phyloP scores from a whole-genome alignment of 306 rosid species.

The Dalbergia cochinchinensis region DNA sequence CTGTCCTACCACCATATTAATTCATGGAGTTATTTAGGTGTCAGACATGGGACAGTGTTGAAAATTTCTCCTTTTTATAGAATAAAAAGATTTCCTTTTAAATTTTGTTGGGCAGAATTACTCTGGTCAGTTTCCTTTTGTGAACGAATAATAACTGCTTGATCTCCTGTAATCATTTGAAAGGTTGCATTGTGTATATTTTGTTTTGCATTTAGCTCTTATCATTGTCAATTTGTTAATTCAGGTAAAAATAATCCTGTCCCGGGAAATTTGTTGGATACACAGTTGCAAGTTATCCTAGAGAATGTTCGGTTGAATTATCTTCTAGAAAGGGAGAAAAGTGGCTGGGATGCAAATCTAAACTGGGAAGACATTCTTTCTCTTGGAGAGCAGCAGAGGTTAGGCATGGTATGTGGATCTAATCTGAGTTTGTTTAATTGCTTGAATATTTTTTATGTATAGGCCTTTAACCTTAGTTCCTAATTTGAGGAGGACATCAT shows the following conservation, averaged over 20 bases:
- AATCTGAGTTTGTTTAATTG: slow-evolving; percentile 34
- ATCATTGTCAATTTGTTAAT: slow-evolving; percentile 42
- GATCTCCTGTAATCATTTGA: slow-evolving; percentile 37
- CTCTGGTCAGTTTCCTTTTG: slow-evolving; percentile 3
- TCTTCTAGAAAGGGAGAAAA: slow-evolving; percentile 85
- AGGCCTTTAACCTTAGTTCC: slow-evolving; percentile 22
- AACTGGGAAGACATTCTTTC: slow-evolving; percentile 97
- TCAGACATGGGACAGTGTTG: slow-evolving; percentile 28
- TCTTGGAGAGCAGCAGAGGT: slow-evolving; percentile 98
- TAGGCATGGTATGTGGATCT: slow-evolving; percentile 86
- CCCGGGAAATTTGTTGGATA: slow-evolving; percentile 61
- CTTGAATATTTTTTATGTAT: slow-evolving; percentile 22
- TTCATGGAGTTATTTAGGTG: slow-evolving; percentile 30
- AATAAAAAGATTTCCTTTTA: not conserved
- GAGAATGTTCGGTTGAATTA: slow-evolving; percentile 89
- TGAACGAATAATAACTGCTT: not conserved
- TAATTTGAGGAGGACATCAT: slow-evolving; percentile 14
- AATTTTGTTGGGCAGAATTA: slow-evolving; percentile 24
- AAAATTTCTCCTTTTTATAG: slow-evolving; percentile 29
- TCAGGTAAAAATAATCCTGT: slow-evolving; percentile 63
- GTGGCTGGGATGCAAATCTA: slow-evolving; percentile 89
- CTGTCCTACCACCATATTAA: slow-evolving; percentile 19
- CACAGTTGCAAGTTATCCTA: slow-evolving; percentile 72
- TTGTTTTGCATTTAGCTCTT: slow-evolving; percentile 33
- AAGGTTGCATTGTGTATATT: slow-evolving; percentile 8